These are phyloP conservation scores for Orbilia brochopaga DNA, from an alignment of 2,329 filamentous ascomycete genomes.

Conservation along the genomic window DNA sequence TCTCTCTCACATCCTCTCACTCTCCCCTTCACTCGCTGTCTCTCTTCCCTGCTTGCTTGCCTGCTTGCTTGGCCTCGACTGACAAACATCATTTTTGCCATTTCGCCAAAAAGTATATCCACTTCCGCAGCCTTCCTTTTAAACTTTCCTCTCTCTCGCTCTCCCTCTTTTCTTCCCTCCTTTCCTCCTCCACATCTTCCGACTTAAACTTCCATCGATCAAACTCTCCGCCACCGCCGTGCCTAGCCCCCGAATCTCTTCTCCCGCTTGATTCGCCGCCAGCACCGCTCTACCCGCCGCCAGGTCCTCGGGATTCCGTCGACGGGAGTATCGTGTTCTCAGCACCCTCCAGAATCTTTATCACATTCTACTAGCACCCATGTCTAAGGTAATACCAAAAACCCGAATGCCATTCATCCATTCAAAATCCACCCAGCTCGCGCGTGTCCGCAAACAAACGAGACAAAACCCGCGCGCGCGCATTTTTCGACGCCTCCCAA, in stretches of 20 bases:
- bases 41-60: background rate
- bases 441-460: background rate
- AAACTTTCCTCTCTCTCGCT: slow-evolving; percentile 40
- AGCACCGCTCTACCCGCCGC: background rate
- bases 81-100: background rate
- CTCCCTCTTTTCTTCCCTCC: background rate
- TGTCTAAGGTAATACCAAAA: slow-evolving; percentile 7
- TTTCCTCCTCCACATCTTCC: background rate
- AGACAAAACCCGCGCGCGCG: too few species aligned
- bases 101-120: slow-evolving; percentile 7
- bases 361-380: background rate
- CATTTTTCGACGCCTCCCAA: background rate
- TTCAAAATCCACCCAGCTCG: background rate
- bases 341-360: background rate
- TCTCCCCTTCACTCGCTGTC: too few species aligned
- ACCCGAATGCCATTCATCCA: background rate
- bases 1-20: too few species aligned
- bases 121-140: slow-evolving; percentile 30
- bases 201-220: too few species aligned
- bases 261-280: background rate
- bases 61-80: background rate
- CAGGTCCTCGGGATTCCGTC: background rate
- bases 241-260: background rate
- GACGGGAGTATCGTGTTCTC: background rate
- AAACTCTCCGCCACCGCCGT: background rate